These are phyloP conservation scores for Nymphaea thermarum DNA, from an alignment of 164 flowering plant genomes.

Conservation along the genomic window DNA sequence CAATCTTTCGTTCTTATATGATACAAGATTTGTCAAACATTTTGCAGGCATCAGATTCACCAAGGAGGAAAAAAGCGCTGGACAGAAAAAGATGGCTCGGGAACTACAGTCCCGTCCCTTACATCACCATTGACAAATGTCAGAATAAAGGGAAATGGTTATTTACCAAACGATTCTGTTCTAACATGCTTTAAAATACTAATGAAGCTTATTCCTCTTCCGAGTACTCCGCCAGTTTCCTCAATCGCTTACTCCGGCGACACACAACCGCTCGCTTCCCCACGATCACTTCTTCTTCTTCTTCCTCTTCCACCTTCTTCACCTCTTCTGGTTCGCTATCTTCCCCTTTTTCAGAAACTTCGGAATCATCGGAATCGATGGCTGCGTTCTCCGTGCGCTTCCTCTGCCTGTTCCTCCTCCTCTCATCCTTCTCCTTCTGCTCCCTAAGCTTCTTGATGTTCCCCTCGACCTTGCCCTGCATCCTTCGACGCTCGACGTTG, in stretches of 20 bases:
- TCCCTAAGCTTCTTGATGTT: conserved; percentile 40
- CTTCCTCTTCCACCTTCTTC: background rate
- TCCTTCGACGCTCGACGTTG: conserved; percentile 51
- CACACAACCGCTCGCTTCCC: background rate
- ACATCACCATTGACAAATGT: too few species aligned
- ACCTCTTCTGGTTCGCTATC: background rate
- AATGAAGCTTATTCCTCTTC: background rate
- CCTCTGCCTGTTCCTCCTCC: conserved; percentile 2
- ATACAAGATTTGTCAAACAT: too few species aligned
- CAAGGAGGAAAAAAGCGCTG: too few species aligned
- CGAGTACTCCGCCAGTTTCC: background rate
- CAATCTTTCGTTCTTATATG: too few species aligned
- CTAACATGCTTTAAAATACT: too few species aligned
- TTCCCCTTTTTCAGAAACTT: background rate
- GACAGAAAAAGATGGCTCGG: too few species aligned
- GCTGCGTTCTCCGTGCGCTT: background rate
- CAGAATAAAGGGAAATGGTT: too few species aligned
- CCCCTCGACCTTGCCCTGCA: conserved; percentile 85
- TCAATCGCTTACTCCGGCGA: background rate
- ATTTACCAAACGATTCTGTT: too few species aligned
- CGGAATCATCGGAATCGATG: background rate
- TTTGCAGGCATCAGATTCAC: too few species aligned
- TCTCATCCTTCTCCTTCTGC: conserved; percentile 5
- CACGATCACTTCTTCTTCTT: background rate
- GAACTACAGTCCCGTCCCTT: too few species aligned